phyloP scores from a whole-genome alignment of 2,329 filamentous ascomycete genomes.

The Fusarium illudens region DNA sequence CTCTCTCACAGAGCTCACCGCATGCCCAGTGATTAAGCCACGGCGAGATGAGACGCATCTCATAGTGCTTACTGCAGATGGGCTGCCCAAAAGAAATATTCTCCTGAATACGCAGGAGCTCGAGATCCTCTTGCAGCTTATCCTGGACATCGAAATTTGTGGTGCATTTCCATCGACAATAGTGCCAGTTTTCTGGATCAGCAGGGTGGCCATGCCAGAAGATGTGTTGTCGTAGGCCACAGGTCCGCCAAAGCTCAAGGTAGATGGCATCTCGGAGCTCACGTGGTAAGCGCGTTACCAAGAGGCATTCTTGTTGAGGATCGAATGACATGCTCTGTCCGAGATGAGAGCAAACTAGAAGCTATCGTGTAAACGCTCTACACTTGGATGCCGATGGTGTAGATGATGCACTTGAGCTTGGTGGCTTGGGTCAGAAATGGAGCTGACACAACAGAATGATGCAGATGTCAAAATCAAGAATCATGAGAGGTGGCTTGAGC shows the following conservation, averaged over 20 bases:
- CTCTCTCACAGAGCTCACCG: not conserved
- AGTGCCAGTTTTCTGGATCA: slow-evolving; percentile 1
- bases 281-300: slow-evolving; percentile 9
- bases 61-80: not conserved
- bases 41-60: not conserved
- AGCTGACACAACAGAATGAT: not conserved
- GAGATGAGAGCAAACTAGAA: not conserved
- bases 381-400: not conserved
- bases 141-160: slow-evolving; percentile 8
- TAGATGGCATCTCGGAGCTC: slow-evolving; percentile 28
- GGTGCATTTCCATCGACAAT: slow-evolving; percentile 22
- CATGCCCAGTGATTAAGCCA: slow-evolving; percentile 8
- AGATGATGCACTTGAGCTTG: not conserved
- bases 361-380: not conserved
- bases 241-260: slow-evolving; percentile 17
- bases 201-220: slow-evolving; percentile 1
- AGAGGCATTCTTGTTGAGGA: slow-evolving; percentile 8
- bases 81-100: not conserved
- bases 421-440: not conserved
- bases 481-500: not conserved
- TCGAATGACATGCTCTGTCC: not conserved
- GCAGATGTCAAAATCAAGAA: not conserved
- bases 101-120: not conserved
- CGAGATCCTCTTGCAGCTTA: not conserved
- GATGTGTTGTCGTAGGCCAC: slow-evolving; percentile 19